Base-by-base conservation (phyloP, 768 basidiomycete genomes). In the Brasilioporus rufonigricans region DNA sequence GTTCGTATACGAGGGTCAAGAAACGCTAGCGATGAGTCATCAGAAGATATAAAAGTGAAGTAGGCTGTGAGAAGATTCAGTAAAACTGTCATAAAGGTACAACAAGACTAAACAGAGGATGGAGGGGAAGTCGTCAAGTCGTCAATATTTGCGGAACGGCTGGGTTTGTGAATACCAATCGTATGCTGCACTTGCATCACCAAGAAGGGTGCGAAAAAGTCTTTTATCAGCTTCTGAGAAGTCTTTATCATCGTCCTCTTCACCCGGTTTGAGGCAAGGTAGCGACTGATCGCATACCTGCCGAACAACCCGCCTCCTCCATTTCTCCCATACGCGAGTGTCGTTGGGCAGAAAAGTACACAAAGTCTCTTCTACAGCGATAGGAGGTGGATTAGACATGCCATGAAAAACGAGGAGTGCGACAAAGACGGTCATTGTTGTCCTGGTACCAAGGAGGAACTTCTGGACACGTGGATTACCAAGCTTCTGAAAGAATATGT, bases 311-410 rank as follows among this genome's bases (percentile, higher is more conserved):
- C 52, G 65, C 39, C 54, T 23, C 47, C 55, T 63, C 66, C 65
- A 66, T 29, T 3, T 47, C 12, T 53, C 32, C 65, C 65, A 66
- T 14, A 66, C 65, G 3, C 13, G 4, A 0, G 65, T 66, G 18
- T 68, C 61, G 12, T 66, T 66, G 1, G 64, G 56, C 29, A 66
- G 39, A 14, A 68, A 52, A 1, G 13, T 26, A 26, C 35, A 38
- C 14, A 66, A 29, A 0, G 32, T 50, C 27, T 57, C 64, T 4
- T 63, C 16, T 35, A 62, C 48, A 11, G 47, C 31, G 3, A 1
- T 2, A 1, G 31, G 10, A 27, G 29, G 26, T 16, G 65, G 62
- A 5, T 55, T 26, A 12, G 39, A 0, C 2, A 48, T 49, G 5
- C 43, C 36, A 16, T 55, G 56, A 21, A 60, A 57, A 46, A 66